A percentile compares a stretch with the other conserved stretches of the same genome.
Conservation (phyloP, 345 rosid species). For the Carallia brachiata region DNA sequence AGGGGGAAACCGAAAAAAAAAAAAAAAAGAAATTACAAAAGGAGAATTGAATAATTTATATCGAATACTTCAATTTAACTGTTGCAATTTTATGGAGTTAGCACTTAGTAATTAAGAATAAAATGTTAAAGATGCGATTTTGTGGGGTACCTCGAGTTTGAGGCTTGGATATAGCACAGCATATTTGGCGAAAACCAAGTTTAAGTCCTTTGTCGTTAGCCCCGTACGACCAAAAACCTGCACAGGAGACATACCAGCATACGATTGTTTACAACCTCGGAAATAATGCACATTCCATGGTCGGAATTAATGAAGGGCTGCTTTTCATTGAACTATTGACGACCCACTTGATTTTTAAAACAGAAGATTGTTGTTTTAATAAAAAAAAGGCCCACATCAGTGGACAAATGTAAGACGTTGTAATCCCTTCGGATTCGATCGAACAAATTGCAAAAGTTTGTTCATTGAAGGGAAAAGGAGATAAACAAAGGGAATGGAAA, state of each 20-base stretch:
- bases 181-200: constrained; percentile 29
- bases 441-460: too few species aligned
- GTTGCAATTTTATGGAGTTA: background rate
- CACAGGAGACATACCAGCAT: background rate
- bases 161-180: constrained; percentile 49
- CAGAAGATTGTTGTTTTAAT: too few species aligned
- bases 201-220: constrained; percentile 35
- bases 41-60: background rate
- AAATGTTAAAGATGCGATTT: too few species aligned
- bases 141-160: constrained; percentile 49
- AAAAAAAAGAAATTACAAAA: background rate
- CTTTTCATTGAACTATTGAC: background rate
- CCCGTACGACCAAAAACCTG: constrained; percentile 35
- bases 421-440: too few species aligned
- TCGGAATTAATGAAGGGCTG: background rate
- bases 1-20: too few species aligned
- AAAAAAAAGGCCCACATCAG: too few species aligned
- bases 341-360: too few species aligned
- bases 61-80: background rate
- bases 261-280: too few species aligned
- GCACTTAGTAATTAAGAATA: too few species aligned
- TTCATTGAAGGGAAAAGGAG: too few species aligned
- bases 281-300: background rate
- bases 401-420: too few species aligned
- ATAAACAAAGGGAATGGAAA: too few species aligned